phyloP scores from a whole-genome alignment of 495 filamentous ascomycete species.

The Lasiosphaeriaceae sp. region DNA sequence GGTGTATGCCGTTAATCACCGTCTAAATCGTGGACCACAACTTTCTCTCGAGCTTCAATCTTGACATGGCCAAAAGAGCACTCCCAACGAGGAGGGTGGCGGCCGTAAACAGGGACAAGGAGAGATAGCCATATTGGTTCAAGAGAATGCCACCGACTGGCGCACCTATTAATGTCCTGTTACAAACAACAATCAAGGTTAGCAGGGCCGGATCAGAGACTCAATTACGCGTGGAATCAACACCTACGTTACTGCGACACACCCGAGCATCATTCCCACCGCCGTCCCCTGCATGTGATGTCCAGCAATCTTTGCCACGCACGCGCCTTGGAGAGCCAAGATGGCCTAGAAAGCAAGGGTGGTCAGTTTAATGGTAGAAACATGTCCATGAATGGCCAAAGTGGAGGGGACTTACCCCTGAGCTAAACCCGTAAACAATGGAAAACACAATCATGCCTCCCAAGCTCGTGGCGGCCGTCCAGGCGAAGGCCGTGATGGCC shows the following conservation, averaged over 20 bases:
- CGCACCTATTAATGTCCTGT: conserved; percentile 28
- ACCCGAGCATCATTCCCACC: conserved; percentile 40
- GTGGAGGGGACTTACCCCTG: conserved; percentile 19
- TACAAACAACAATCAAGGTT: neutral
- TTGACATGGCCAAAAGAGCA: conserved; percentile 8
- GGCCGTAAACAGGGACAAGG: conserved; percentile 18
- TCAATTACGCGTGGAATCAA: too few species aligned
- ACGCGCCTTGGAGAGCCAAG: conserved; percentile 18
- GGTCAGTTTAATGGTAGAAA: neutral
- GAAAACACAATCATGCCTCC: conserved; percentile 34
- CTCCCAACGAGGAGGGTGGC: conserved; percentile 16
- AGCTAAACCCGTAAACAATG: conserved; percentile 27
- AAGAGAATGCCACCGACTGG: conserved; percentile 44
- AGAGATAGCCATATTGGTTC: conserved; percentile 29
- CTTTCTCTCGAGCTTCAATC: conserved; percentile 1
- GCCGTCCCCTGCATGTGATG: conserved; percentile 39
- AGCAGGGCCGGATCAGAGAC: neutral
- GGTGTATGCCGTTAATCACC: too few species aligned
- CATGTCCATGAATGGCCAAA: neutral
- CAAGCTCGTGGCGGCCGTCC: conserved; percentile 32
- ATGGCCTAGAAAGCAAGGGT: conserved; percentile 13
- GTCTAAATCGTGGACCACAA: too few species aligned
- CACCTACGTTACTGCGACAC: conserved; percentile 27
- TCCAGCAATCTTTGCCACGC: conserved; percentile 17
- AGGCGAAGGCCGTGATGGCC: conserved; percentile 36